Conservation (phyloP, 116 monocot species). For the Thalassia testudinum region DNA sequence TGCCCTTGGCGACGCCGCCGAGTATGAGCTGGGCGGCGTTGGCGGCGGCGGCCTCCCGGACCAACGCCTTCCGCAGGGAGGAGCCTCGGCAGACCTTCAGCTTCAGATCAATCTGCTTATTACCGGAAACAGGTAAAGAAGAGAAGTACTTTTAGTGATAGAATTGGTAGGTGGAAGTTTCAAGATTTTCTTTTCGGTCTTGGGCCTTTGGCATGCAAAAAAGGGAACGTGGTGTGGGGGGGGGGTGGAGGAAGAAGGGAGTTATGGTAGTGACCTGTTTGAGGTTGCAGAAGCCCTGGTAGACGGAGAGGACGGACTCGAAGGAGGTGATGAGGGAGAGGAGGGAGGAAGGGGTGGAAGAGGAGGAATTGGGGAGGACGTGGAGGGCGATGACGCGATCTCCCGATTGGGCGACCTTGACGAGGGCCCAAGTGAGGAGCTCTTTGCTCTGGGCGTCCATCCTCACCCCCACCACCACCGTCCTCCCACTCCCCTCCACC, state of each 20-base stretch:
- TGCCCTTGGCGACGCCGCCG: conserved; percentile 27
- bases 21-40: conserved; percentile 31
- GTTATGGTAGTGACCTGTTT: too few species aligned
- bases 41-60: conserved; percentile 21
- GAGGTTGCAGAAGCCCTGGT: conserved; percentile 65
- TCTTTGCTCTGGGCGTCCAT: conserved; percentile 41
- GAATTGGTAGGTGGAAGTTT: too few species aligned
- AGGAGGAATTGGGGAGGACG: conserved; percentile 21
- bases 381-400: conserved; percentile 47
- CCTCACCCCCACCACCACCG: conserved; percentile 40
- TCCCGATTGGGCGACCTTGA: conserved; percentile 39
- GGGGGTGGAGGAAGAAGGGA: neutral
- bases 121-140: too few species aligned
- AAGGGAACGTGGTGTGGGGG: neutral
- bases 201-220: too few species aligned
- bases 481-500: conserved; percentile 8
- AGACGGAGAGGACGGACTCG: conserved; percentile 37
- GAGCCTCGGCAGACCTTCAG: conserved; percentile 43
- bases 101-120: conserved; percentile 55
- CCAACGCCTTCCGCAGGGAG: conserved; percentile 33
- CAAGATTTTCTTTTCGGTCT: neutral
- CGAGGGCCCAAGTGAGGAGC: conserved; percentile 55
- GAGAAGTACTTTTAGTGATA: too few species aligned
- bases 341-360: too few species aligned
- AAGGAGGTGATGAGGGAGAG: conserved; percentile 21